phyloP scores from a whole-genome alignment of 2,329 filamentous ascomycete species.

The Aspergillus novofumigatus region DNA sequence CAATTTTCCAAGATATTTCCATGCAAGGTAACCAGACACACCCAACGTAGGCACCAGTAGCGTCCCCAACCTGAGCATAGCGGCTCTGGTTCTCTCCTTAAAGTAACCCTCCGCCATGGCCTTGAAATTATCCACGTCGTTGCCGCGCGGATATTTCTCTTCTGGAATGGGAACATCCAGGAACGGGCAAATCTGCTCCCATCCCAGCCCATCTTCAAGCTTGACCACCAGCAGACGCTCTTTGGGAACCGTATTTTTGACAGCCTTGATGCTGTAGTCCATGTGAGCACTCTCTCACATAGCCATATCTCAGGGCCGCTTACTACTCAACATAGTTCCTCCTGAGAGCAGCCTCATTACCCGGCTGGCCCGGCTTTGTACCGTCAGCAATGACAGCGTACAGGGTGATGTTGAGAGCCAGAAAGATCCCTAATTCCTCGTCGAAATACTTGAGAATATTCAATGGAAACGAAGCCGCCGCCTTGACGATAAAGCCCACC shows the following conservation, averaged over 20 bases:
- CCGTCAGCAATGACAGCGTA: constrained; percentile 10
- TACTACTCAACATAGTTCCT: constrained; percentile 21
- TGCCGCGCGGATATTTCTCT: constrained; percentile 16
- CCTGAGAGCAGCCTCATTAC: constrained; percentile 12
- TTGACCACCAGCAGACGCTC: constrained; percentile 16
- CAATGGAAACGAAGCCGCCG: constrained; percentile 12
- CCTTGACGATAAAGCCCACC: constrained; percentile 1
- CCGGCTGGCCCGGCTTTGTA: constrained; percentile 9
- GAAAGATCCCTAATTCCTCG: constrained; percentile 11
- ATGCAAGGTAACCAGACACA: constrained; percentile 8
- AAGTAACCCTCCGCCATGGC: constrained; percentile 9
- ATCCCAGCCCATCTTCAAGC: constrained; percentile 20
- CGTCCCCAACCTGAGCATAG: constrained; percentile 10
- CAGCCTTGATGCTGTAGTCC: constrained; percentile 14
- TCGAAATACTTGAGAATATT: constrained; percentile 20
- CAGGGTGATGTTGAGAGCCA: constrained; percentile 7
- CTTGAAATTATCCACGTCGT: constrained; percentile 20
- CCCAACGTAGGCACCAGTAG: constrained; percentile 11
- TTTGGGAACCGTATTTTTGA: constrained; percentile 16
- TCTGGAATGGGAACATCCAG: constrained; percentile 16
- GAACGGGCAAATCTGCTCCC: constrained; percentile 23
- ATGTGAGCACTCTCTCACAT: neutral
- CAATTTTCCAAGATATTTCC: neutral
- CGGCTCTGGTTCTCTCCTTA: constrained; percentile 8
- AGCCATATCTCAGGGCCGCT: neutral